These are phyloP conservation scores for Boletus subparvulus DNA, from an alignment of 768 basidiomycete genomes.

Conservation along the genomic window DNA sequence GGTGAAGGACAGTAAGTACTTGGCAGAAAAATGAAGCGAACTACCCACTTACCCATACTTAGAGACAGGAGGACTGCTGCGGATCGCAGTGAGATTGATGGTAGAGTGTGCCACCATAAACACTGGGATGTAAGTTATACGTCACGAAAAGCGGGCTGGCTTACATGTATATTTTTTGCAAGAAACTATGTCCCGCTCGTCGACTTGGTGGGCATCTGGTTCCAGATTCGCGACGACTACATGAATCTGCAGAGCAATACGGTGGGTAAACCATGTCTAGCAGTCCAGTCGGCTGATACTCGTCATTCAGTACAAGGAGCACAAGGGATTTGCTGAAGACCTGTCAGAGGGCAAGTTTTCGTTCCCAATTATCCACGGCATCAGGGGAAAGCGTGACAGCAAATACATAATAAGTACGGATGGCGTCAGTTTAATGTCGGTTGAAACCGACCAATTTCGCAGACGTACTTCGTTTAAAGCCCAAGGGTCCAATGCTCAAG, in stretches of 20 bases:
- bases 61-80: slow-evolving; percentile 95
- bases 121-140: slow-evolving; percentile 48
- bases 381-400: slow-evolving; percentile 74
- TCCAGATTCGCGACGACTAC: slow-evolving; percentile 63
- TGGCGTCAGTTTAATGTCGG: not conserved
- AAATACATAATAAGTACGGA: slow-evolving; percentile 79
- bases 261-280: slow-evolving; percentile 6
- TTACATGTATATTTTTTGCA: slow-evolving; percentile 12
- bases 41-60: slow-evolving; percentile 1
- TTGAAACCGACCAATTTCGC: not conserved
- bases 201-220: slow-evolving; percentile 56
- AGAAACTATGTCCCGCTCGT: slow-evolving; percentile 56
- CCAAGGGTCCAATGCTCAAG: slow-evolving; percentile 79
- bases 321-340: slow-evolving; percentile 91
- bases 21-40: too few relatives aligned
- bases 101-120: slow-evolving; percentile 79
- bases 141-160: not conserved
- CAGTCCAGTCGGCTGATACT: not conserved
- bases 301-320: slow-evolving; percentile 65
- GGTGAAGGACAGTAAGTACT: slow-evolving; percentile 85
- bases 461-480: slow-evolving; percentile 91
- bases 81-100: slow-evolving; percentile 92
- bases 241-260: slow-evolving; percentile 30
- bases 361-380: slow-evolving; percentile 92
- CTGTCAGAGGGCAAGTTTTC: slow-evolving; percentile 97